Evolutionary conservation across 352 stramenopile species (phyloP).

Genomic region (Elongisporangium senticosum): DNA sequence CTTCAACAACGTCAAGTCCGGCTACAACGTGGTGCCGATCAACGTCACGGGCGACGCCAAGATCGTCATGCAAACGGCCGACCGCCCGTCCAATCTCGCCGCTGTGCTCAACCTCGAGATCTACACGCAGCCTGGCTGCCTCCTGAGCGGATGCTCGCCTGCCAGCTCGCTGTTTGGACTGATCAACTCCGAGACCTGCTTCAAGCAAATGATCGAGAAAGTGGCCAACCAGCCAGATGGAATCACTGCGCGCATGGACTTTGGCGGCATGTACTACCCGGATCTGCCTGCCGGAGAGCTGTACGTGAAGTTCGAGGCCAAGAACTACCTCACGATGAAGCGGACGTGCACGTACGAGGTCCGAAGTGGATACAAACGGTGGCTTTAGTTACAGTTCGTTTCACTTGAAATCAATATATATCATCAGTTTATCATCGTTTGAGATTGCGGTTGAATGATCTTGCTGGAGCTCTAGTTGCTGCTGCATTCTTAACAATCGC

Average conservation of each 20-base stretch:
- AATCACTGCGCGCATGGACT: constrained; percentile 29
- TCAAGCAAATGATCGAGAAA: constrained; percentile 30
- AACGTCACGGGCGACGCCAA: constrained; percentile 25
- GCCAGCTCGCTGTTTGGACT: constrained; percentile 23
- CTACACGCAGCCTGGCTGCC: constrained; percentile 43
- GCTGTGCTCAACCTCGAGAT: constrained; percentile 37
- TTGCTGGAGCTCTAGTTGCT: too few relatives aligned
- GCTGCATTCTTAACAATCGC: too few relatives aligned
- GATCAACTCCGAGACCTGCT: constrained; percentile 38
- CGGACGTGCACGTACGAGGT: constrained; percentile 45
- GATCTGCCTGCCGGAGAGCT: constrained; percentile 42
- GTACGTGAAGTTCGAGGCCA: constrained; percentile 49
- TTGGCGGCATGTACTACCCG: constrained; percentile 57
- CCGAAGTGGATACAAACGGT: constrained; percentile 45
- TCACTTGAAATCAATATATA: background rate
- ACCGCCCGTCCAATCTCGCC: constrained; percentile 23
- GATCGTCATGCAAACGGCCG: constrained; percentile 34
- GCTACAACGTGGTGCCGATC: constrained; percentile 37
- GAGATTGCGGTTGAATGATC: too few relatives aligned
- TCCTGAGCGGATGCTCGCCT: constrained; percentile 32
- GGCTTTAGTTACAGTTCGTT: constrained; percentile 24
- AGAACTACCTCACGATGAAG: constrained; percentile 40
- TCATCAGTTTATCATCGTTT: too few relatives aligned
- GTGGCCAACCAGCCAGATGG: constrained; percentile 29
- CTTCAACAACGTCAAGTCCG: constrained; percentile 46